phyloP scores from a whole-genome alignment of 2,329 filamentous ascomycete species.

The Penicillium sp. region DNA sequence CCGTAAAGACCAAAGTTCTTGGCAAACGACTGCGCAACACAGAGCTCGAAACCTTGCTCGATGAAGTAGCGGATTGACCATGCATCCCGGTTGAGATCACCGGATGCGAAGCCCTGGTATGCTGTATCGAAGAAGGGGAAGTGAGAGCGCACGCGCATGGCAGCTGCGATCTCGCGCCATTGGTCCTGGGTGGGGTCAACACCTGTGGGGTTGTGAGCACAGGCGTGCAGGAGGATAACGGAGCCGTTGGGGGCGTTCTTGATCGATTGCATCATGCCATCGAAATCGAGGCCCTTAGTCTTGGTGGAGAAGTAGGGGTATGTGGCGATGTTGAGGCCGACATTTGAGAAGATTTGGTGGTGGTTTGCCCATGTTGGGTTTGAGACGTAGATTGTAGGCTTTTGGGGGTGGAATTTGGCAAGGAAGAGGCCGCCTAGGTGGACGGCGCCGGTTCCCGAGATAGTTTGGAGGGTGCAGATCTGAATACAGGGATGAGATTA shows the following conservation, averaged over 20 bases:
- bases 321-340: constrained; percentile 71
- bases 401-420: constrained; percentile 75
- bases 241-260: constrained; percentile 68
- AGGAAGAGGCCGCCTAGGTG: constrained; percentile 95
- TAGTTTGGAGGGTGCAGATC: constrained; percentile 81
- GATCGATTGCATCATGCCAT: constrained; percentile 76
- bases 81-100: constrained; percentile 79
- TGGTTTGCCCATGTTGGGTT: constrained; percentile 98
- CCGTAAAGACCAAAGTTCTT: constrained; percentile 84
- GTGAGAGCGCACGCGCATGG: constrained; percentile 76
- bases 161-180: constrained; percentile 82
- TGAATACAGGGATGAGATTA: constrained; percentile 27
- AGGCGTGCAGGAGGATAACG: constrained; percentile 89
- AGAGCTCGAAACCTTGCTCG: constrained; percentile 78
- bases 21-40: constrained; percentile 61
- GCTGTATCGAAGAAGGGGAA: constrained; percentile 99
- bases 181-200: constrained; percentile 92
- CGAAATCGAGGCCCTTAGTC: constrained; percentile 89
- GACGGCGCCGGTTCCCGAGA: constrained; percentile 94
- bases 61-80: constrained; percentile 94
- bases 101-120: constrained; percentile 97
- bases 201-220: constrained; percentile 96
- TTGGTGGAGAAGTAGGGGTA: constrained; percentile 94
- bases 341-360: constrained; percentile 96
- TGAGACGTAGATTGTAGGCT: constrained; percentile 82